Conservation (phyloP, 2,329 filamentous ascomycete species). For the Venturia aucupariae region DNA sequence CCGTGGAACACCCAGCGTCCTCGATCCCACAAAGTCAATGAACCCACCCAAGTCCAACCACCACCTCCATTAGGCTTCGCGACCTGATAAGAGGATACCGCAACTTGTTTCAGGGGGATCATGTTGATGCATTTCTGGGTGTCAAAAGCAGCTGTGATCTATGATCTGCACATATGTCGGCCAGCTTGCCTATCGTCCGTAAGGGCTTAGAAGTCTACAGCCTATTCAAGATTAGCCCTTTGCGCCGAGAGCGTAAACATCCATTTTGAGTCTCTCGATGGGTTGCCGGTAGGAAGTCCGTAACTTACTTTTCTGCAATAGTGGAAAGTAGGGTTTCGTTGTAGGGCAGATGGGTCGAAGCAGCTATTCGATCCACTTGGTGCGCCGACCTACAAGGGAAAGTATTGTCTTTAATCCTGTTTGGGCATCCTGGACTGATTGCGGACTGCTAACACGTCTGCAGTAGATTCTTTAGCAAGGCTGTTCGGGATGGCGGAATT, state of each 20-base stretch:
- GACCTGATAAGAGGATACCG: neutral
- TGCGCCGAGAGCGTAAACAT: neutral
- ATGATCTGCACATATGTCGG: neutral
- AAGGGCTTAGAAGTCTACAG: neutral
- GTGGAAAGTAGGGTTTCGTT: neutral
- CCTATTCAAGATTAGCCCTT: neutral
- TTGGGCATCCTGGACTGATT: neutral
- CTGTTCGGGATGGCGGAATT: neutral
- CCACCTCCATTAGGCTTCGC: neutral
- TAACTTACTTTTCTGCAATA: neutral
- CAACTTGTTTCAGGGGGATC: neutral
- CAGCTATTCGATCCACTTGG: neutral
- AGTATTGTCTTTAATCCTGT: neutral
- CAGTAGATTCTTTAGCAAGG: neutral
- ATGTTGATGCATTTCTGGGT: neutral
- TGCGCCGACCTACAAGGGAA: neutral
- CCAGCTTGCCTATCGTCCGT: neutral
- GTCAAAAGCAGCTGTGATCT: neutral
- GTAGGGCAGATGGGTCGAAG: neutral
- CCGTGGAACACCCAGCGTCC: too few species aligned
- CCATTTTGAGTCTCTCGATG: neutral
- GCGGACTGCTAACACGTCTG: neutral
- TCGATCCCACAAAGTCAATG: too few species aligned
- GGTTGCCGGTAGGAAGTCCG: neutral
- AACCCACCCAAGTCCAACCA: neutral